Evolutionary conservation across 441 rosid species (phyloP).

Genomic region (Pelargonium cotyledonis): DNA sequence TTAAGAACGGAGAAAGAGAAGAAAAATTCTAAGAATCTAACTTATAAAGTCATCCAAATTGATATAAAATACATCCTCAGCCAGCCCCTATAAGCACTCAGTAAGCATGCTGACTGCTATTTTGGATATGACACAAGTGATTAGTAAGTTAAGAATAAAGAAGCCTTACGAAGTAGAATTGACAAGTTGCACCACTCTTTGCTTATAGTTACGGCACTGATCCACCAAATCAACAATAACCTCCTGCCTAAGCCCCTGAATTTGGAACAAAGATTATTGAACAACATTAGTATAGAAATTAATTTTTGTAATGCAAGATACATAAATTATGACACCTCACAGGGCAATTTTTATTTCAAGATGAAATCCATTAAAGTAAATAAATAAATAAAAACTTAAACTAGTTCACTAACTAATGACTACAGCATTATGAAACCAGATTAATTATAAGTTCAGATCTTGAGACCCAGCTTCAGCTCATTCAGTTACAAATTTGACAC

Average conservation of each 20-base stretch:
- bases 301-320: not conserved
- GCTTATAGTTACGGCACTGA: constrained; percentile 94
- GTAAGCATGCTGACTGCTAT: too few relatives aligned
- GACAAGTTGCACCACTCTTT: constrained; percentile 95
- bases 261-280: constrained; percentile 16
- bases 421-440: not conserved
- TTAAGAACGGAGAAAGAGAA: too few relatives aligned
- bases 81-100: too few relatives aligned
- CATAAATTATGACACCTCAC: not conserved
- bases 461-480: too few relatives aligned
- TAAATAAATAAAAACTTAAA: too few relatives aligned
- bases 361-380: too few relatives aligned
- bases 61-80: too few relatives aligned
- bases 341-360: not conserved
- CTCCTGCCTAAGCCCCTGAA: constrained; percentile 92
- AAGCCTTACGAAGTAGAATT: constrained; percentile 89
- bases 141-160: constrained; percentile 12
- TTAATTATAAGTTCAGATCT: not conserved
- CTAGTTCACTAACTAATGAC: too few relatives aligned
- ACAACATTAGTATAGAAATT: constrained; percentile 3
- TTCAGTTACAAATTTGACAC: too few relatives aligned
- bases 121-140: not conserved
- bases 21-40: too few relatives aligned
- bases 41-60: too few relatives aligned
- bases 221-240: constrained; percentile 93